phyloP scores from a whole-genome alignment of 306 rosid species.

The Luffa aegyptiaca region DNA sequence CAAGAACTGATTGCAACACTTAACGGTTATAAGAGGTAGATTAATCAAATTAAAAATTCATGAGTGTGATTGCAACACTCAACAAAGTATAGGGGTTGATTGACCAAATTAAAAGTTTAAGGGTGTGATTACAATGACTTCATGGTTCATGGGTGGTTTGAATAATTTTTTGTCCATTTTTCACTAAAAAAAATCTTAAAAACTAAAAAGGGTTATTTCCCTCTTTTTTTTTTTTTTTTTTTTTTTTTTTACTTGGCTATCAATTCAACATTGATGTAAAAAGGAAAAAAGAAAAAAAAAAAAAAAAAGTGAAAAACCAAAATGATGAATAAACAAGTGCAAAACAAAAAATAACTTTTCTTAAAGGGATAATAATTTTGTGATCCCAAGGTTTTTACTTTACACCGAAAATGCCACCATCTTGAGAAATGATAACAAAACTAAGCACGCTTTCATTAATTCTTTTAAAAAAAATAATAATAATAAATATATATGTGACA shows the following conservation, averaged over 20 bases:
- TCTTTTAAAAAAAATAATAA: not conserved
- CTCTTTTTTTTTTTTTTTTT: not conserved
- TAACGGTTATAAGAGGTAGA: too few relatives aligned
- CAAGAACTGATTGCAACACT: too few relatives aligned
- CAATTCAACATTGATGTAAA: not conserved
- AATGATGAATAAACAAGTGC: not conserved
- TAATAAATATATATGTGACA: not conserved
- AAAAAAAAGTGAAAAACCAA: not conserved
- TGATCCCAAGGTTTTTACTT: not conserved
- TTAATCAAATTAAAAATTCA: too few relatives aligned
- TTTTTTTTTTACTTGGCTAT: not conserved
- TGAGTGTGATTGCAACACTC: too few relatives aligned
- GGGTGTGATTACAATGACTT: too few relatives aligned
- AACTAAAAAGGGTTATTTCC: not conserved
- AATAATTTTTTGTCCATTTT: too few relatives aligned
- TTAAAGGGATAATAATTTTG: not conserved
- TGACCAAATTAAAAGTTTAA: too few relatives aligned
- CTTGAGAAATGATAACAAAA: not conserved
- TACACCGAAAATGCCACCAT: slow-evolving; percentile 1
- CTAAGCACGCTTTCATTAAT: not conserved
- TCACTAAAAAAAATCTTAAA: not conserved
- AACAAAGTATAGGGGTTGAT: too few relatives aligned
- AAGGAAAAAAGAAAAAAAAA: not conserved
- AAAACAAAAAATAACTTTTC: not conserved
- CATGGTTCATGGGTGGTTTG: too few relatives aligned